Evolutionary conservation across 805 yeast genomes (phyloP).

Genomic region (Brettanomyces nanus): DNA sequence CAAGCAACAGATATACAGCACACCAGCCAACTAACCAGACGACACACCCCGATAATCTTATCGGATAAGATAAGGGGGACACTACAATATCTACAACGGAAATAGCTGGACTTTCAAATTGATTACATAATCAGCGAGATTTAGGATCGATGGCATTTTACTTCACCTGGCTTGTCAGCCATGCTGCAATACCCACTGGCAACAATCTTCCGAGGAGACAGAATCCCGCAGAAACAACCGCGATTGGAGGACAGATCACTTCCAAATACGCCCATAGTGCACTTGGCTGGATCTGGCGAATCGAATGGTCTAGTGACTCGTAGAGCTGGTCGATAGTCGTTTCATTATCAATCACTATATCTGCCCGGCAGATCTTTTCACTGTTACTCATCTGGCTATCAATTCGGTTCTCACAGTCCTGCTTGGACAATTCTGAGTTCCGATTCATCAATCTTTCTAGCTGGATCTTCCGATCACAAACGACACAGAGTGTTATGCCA

Average conservation of each 20-base stretch:
- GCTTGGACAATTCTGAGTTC: slow-evolving; percentile 54
- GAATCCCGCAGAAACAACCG: slow-evolving; percentile 1
- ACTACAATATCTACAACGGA: no score
- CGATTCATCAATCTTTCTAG: slow-evolving; percentile 53
- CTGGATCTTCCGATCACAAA: slow-evolving; percentile 53
- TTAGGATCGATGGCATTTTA: no score
- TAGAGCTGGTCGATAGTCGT: slow-evolving; percentile 35
- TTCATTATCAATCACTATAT: slow-evolving; percentile 60
- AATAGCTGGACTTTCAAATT: no score
- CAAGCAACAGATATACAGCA: no score
- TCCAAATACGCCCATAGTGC: background rate
- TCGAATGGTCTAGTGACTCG: slow-evolving; percentile 32
- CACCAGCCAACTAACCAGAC: no score
- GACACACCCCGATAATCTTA: no score
- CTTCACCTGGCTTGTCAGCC: no score
- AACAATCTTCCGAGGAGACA: background rate
- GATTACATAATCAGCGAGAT: no score
- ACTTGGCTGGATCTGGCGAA: slow-evolving; percentile 31
- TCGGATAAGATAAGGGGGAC: no score
- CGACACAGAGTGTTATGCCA: slow-evolving; percentile 60
- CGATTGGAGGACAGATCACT: slow-evolving; percentile 4
- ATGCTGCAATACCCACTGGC: no score
- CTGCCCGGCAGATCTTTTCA: slow-evolving; percentile 52
- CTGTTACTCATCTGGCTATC: slow-evolving; percentile 65
- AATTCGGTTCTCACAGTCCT: slow-evolving; percentile 69